Evolutionary conservation across 176 grass and related monocot species (phyloP), one percentile per base, ranked within the genome.

Genomic region (Pontederia paniculata): DNA sequence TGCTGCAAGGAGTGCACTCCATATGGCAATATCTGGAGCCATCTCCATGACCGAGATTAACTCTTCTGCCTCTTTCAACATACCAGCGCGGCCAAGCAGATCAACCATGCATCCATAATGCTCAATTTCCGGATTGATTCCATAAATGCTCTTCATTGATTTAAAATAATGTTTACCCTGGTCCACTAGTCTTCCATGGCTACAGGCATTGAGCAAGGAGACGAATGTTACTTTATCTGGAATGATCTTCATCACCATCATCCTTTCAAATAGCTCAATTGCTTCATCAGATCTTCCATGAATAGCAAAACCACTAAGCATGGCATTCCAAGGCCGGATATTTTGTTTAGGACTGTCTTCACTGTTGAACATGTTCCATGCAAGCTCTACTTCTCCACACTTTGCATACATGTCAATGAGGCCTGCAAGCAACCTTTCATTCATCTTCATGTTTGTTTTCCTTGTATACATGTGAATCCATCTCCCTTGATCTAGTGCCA

Each of bases 191-290:
- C 31, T 67, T 23, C 50, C 50, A 67, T 67, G 50, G 50, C 65
- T 67, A 67, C 65, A 55, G 14, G 65, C 65, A 54, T 67, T 67
- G 14, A 67, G 50, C 50, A 67, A 54, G 37, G 65, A 23, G 21
- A 67, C 50, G 44, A 67, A 67, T 44, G 65, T 67, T 41, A 67
- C 65, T 67, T 67, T 54, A 67, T 45, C 50, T 43, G 65, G 65
- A 55, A 16, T 12, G 5, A 67, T 17, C 15, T 15, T 44, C 8
- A 17, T 12, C 43, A 15, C 25, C n/a, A 43, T 67, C 64, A 67
- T 67, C 47, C 50, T 67, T 54, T 52, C 64, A 67, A 67, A 67
- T 10, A 67, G 64, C 5, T 54, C 0, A 9, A 67, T 20, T 21
- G 64, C 64, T 43, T 67, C 64, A 54, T 42, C 64, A 54, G 64